phyloP scores from a whole-genome alignment of 768 basidiomycete genomes.

The Dentipellis fragilis region DNA sequence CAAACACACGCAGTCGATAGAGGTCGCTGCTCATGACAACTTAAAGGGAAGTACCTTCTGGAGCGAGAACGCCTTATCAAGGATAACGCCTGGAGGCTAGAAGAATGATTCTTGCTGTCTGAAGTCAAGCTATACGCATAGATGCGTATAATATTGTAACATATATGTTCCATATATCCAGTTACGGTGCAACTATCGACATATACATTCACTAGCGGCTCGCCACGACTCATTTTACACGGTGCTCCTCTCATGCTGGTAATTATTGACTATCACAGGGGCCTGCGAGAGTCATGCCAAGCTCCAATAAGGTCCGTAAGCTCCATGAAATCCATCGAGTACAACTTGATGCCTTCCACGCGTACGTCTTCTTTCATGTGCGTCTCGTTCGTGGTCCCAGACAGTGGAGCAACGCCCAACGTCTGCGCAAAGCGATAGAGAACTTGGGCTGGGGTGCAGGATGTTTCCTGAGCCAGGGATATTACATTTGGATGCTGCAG shows the following conservation, averaged over 20 bases:
- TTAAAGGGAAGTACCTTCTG: conserved; percentile 69
- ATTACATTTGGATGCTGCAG: conserved; percentile 38
- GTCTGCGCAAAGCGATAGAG: conserved; percentile 62
- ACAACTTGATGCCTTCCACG: conserved; percentile 27
- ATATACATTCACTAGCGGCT: neutral
- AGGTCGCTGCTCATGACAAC: neutral
- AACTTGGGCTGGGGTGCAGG: conserved; percentile 53
- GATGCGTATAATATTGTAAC: neutral
- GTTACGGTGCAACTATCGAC: neutral
- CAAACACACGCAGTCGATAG: neutral
- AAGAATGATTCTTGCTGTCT: conserved; percentile 23
- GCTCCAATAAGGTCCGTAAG: conserved; percentile 23
- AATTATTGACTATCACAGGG: too few species aligned
- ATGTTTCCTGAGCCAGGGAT: conserved; percentile 33
- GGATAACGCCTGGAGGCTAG: conserved; percentile 71
- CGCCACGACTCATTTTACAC: too few species aligned
- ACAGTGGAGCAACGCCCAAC: conserved; percentile 59
- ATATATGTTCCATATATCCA: neutral
- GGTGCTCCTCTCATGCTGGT: too few species aligned
- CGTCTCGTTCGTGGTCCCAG: conserved; percentile 57
- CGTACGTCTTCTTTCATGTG: conserved; percentile 64
- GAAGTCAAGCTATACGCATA: neutral
- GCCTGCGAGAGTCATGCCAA: too few species aligned
- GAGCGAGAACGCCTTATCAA: conserved; percentile 75
- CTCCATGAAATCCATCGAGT: conserved; percentile 19